Percentiles rank a stretch among this genome's conserved stretches.
phyloP scores from a whole-genome alignment of 2,329 filamentous ascomycete species.

The Cladosporium sp. region DNA sequence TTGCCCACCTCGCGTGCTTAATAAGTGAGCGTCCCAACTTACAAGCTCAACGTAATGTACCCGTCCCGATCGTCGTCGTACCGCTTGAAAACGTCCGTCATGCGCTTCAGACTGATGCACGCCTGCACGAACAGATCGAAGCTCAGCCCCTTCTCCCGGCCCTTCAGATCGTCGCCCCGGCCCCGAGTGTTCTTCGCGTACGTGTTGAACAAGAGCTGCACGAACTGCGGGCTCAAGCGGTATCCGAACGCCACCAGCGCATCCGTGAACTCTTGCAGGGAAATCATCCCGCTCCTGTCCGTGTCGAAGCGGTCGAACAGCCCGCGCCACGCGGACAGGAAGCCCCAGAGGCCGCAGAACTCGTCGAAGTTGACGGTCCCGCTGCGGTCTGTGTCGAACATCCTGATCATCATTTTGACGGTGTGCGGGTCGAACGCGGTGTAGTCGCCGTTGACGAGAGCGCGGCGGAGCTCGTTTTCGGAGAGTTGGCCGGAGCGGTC shows the following conservation, averaged over 20 bases:
- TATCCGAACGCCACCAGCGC: slow-evolving; percentile 90
- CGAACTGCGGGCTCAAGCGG: slow-evolving; percentile 75
- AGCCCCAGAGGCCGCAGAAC: slow-evolving; percentile 94
- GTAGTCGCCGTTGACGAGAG: slow-evolving; percentile 95
- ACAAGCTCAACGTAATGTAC: slow-evolving; percentile 58
- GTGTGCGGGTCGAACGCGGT: slow-evolving; percentile 89
- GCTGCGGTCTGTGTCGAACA: slow-evolving; percentile 91
- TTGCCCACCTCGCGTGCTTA: not conserved
- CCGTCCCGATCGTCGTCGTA: slow-evolving; percentile 97
- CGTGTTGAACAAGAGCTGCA: slow-evolving; percentile 76
- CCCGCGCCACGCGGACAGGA: slow-evolving; percentile 85
- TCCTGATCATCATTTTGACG: slow-evolving; percentile 97
- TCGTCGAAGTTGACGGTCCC: slow-evolving; percentile 91
- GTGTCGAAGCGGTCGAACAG: slow-evolving; percentile 94
- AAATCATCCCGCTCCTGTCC: slow-evolving; percentile 82
- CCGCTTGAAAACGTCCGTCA: slow-evolving; percentile 99
- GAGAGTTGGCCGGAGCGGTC: slow-evolving; percentile 75
- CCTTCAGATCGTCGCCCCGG: slow-evolving; percentile 31
- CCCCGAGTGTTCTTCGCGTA: slow-evolving; percentile 56
- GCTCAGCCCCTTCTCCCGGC: slow-evolving; percentile 34
- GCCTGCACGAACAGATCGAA: slow-evolving; percentile 98
- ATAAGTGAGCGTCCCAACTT: slow-evolving; percentile 26
- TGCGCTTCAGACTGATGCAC: slow-evolving; percentile 91
- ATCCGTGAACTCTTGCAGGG: slow-evolving; percentile 77
- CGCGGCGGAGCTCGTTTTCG: slow-evolving; percentile 78